Conservation (phyloP, 179 eudicot species). For the Gypsophila paniculata region DNA sequence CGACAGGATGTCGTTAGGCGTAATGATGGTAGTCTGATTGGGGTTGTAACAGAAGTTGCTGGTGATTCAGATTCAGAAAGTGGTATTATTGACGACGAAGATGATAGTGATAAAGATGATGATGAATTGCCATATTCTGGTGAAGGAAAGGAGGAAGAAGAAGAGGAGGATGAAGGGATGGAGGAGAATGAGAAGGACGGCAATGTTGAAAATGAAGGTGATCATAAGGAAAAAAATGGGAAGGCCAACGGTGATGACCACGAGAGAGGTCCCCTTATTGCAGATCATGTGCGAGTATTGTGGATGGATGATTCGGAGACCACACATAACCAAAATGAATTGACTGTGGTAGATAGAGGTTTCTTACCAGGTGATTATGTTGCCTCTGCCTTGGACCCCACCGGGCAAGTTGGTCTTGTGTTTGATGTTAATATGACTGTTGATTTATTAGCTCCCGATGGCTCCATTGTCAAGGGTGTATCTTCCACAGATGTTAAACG, state of each 20-base stretch:
- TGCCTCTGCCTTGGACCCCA: constrained; percentile 71
- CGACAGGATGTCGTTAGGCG: constrained; percentile 84
- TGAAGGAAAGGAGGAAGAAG: constrained; percentile 26
- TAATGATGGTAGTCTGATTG: constrained; percentile 52
- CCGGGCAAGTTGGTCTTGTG: constrained; percentile 90
- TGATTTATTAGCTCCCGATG: constrained; percentile 63
- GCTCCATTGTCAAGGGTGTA: constrained; percentile 48
- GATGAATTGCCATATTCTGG: constrained; percentile 27
- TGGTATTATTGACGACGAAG: constrained; percentile 60
- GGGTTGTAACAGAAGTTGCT: constrained; percentile 91
- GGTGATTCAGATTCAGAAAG: constrained; percentile 93
- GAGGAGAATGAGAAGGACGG: constrained; percentile 31
- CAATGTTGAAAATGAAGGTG: constrained; percentile 30
- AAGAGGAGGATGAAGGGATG: constrained; percentile 25
- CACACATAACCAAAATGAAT: constrained; percentile 46
- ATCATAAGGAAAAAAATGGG: constrained; percentile 26
- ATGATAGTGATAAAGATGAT: constrained; percentile 43
- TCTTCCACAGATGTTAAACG: constrained; percentile 68
- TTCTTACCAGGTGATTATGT: constrained; percentile 92
- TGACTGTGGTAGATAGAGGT: constrained; percentile 71
- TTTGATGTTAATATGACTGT: constrained; percentile 65
- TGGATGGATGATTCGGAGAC: constrained; percentile 89
- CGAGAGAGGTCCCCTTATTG: constrained; percentile 44
- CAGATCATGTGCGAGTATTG: constrained; percentile 76
- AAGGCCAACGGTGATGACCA: constrained; percentile 36